Conservation (phyloP, 768 basidiomycete genomes). For the Solioccasus polychromus region DNA sequence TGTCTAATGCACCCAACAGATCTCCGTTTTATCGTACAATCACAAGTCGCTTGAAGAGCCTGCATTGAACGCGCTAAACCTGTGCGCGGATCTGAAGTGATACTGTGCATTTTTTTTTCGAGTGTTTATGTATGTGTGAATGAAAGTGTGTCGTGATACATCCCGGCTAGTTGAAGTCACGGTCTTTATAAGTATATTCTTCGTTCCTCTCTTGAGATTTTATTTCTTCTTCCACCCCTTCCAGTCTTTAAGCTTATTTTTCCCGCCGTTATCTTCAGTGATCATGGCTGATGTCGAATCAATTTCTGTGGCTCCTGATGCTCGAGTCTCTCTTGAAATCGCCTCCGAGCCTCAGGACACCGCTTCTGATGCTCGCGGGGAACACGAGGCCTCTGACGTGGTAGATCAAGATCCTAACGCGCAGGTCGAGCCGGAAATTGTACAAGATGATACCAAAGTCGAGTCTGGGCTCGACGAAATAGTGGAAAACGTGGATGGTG, state of each 20-base stretch:
- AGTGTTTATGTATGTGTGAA: conserved; percentile 22
- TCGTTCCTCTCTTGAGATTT: conserved; percentile 5
- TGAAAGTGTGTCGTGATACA: conserved; percentile 11
- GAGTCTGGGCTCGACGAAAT: conserved; percentile 16
- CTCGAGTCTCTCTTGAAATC: conserved; percentile 20
- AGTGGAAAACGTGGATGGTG: conserved; percentile 11
- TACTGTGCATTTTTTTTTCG: conserved; percentile 4
- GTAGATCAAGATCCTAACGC: conserved; percentile 26
- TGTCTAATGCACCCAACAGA: conserved; percentile 38
- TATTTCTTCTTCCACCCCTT: conserved; percentile 12
- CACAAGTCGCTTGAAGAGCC: conserved; percentile 79
- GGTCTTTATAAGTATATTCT: conserved; percentile 7
- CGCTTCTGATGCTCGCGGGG: conserved; percentile 27
- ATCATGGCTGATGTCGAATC: conserved; percentile 39
- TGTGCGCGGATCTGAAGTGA: conserved; percentile 47
- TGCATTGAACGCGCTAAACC: conserved; percentile 68
- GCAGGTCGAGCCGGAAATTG: conserved; percentile 19
- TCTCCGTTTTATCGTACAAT: conserved; percentile 81
- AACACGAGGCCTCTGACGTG: conserved; percentile 40
- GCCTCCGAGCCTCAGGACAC: conserved; percentile 18
- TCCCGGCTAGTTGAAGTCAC: conserved; percentile 7
- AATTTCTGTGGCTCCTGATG: conserved; percentile 19
- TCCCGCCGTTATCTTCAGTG: conserved; percentile 19
- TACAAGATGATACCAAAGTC: conserved; percentile 18
- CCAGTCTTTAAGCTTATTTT: not conserved